phyloP scores from a whole-genome alignment of 805 yeast genomes.

The Barnettozyma pratensis region DNA sequence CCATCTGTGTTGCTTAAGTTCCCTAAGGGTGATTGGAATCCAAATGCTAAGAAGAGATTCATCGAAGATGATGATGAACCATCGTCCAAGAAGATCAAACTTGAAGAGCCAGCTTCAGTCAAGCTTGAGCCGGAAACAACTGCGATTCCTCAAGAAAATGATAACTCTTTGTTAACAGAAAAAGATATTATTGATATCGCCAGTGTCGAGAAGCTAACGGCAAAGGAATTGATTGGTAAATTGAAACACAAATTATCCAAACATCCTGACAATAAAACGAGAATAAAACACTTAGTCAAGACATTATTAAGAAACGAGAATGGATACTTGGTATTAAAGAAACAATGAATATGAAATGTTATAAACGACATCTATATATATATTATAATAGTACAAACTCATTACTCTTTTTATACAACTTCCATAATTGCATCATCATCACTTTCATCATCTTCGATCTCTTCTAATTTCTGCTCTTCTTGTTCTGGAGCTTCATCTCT shows the following conservation, averaged over 20 bases:
- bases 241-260: slow-evolving; percentile 58
- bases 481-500: slow-evolving; percentile 65
- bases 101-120: slow-evolving; percentile 23
- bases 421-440: slow-evolving; percentile 34
- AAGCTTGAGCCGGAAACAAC: slow-evolving; percentile 13
- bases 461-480: slow-evolving; percentile 41
- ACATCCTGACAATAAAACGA: slow-evolving; percentile 57
- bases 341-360: not conserved
- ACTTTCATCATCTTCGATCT: slow-evolving; percentile 31
- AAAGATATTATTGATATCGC: slow-evolving; percentile 68
- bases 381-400: not conserved
- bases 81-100: slow-evolving; percentile 32
- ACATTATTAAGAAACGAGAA: slow-evolving; percentile 47
- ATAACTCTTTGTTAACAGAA: slow-evolving; percentile 47
- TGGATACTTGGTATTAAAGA: slow-evolving; percentile 24
- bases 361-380: not conserved
- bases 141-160: slow-evolving; percentile 8
- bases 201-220: slow-evolving; percentile 38
- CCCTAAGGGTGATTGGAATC: slow-evolving; percentile 85
- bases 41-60: slow-evolving; percentile 38
- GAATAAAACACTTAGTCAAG: slow-evolving; percentile 54
- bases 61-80: slow-evolving; percentile 25
- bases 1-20: slow-evolving; percentile 55
- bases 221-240: slow-evolving; percentile 56
- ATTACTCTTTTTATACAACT: slow-evolving; percentile 22